These are phyloP conservation scores for Vigna mungo DNA, from an alignment of 306 rosid genomes.

Conservation along the genomic window DNA sequence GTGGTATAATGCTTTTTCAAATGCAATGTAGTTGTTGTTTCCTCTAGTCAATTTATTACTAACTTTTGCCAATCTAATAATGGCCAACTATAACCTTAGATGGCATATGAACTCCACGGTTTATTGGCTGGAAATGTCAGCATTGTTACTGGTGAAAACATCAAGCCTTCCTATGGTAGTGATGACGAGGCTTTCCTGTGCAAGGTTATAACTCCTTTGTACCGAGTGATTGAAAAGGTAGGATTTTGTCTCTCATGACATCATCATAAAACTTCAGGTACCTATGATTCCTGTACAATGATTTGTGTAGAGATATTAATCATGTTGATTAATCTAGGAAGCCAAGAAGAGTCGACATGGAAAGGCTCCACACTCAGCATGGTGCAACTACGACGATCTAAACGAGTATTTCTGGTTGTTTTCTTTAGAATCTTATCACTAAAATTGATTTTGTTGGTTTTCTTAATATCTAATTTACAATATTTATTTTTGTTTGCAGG, in stretches of 20 bases:
- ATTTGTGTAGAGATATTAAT: conserved; percentile 17
- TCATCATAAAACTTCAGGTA: conserved; percentile 36
- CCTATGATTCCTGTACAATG: conserved; percentile 31
- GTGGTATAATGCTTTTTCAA: conserved; percentile 35
- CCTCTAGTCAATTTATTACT: conserved; percentile 2
- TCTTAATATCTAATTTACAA: conserved; percentile 29
- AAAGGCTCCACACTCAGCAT: conserved; percentile 77
- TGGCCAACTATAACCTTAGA: conserved; percentile 57
- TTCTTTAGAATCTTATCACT: conserved; percentile 40
- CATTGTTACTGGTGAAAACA: conserved; percentile 97
- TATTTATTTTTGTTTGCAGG: conserved; percentile 55
- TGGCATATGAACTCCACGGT: conserved; percentile 98
- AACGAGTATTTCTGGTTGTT: conserved; percentile 98
- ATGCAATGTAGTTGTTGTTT: conserved; percentile 23
- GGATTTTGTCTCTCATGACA: conserved; percentile 31
- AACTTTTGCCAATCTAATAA: conserved; percentile 40
- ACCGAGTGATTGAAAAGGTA: conserved; percentile 84
- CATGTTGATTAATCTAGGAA: conserved; percentile 63
- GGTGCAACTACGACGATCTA: conserved; percentile 97
- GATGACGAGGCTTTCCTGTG: conserved; percentile 95
- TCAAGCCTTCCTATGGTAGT: conserved; percentile 98
- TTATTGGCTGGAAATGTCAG: conserved; percentile 99
- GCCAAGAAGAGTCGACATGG: conserved; percentile 74
- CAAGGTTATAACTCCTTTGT: conserved; percentile 86
- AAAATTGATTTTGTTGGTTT: conserved; percentile 41